Conservation (phyloP, 2,329 filamentous ascomycete species). For the Penicillium sclerotiorum region DNA sequence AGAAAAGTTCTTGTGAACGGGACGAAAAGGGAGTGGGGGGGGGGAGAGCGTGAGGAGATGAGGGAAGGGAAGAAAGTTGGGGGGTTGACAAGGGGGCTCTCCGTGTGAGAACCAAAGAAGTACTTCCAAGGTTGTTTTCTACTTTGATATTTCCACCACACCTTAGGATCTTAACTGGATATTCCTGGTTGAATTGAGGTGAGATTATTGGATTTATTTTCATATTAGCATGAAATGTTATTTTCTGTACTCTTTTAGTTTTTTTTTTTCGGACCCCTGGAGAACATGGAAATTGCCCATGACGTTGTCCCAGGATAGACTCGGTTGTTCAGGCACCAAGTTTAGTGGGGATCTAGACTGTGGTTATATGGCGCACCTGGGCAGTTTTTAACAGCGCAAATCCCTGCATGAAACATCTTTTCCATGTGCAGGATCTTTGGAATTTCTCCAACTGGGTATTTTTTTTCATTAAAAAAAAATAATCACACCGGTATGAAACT, state of each 20-base stretch:
- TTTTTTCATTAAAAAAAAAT: too few relatives aligned
- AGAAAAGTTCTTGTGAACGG: neutral
- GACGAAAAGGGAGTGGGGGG: neutral
- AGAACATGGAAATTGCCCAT: neutral
- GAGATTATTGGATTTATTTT: too few relatives aligned
- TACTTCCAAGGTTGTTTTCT: neutral
- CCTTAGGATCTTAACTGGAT: neutral
- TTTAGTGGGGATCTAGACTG: constrained; percentile 5
- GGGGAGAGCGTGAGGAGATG: neutral
- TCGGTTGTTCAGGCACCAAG: constrained; percentile 2
- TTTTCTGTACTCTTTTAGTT: neutral
- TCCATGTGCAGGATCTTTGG: too few relatives aligned
- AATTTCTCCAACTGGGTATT: too few relatives aligned
- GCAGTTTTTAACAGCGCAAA: too few relatives aligned
- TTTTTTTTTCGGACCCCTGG: neutral
- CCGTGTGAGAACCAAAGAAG: neutral
- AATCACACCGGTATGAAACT: too few relatives aligned
- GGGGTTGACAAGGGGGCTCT: neutral
- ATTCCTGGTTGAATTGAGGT: too few relatives aligned
- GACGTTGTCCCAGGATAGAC: constrained; percentile 5
- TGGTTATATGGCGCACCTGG: neutral
- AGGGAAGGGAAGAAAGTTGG: neutral
- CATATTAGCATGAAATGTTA: too few relatives aligned
- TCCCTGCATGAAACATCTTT: too few relatives aligned
- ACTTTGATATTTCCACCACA: neutral